Base-by-base conservation (phyloP, 805 yeast genomes). In the Brettanomyces naardenensis region DNA sequence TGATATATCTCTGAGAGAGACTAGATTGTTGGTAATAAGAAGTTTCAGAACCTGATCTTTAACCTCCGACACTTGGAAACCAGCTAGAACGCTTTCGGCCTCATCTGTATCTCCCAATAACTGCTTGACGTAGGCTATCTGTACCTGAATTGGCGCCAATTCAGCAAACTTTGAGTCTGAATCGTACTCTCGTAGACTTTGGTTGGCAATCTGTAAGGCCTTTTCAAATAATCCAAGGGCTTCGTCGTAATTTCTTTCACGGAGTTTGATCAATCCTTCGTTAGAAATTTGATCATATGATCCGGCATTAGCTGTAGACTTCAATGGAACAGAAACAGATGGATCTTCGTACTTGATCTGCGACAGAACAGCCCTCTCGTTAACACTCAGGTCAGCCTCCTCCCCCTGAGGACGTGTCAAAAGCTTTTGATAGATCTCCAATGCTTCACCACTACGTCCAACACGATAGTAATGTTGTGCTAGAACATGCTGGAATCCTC, bases 291-390 rank as follows among this genome's bases (percentile, higher is more conserved):
- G 66, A 50, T 82, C 90, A 49, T 80, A 79, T 6, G 73, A 62
- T 29, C 37, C 36, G 2, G 29, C 19, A 11, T 19, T 17, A 14
- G 18, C 31, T 32, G 15, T 10, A 13, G 19, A 33, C 22, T 13
- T 19, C 9, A 18, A 17, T 5, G 31, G 4, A 3, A 33, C 27
- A 1, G 35, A 36, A 17, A 35, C 19, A 10, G 25, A 37, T 21
- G 33, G 45, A 19, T 40, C 37, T 15, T 33, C 32, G 11, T 30
- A 37, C 26, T 52, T 52, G 35, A 53, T 33, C 51, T 75, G 83
- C 9, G 84, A 74, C 19, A 73, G 58, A n/a, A 76, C 68, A 3
- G 89, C 87, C 42, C 80, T 67, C 55, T 80, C 83, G 52, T 82
- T 82, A 31, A 78, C 79, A 21, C 64, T 50, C 39, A 79, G 52